phyloP scores from a whole-genome alignment of 352 stramenopile species.

The Pythium rishiriense region DNA sequence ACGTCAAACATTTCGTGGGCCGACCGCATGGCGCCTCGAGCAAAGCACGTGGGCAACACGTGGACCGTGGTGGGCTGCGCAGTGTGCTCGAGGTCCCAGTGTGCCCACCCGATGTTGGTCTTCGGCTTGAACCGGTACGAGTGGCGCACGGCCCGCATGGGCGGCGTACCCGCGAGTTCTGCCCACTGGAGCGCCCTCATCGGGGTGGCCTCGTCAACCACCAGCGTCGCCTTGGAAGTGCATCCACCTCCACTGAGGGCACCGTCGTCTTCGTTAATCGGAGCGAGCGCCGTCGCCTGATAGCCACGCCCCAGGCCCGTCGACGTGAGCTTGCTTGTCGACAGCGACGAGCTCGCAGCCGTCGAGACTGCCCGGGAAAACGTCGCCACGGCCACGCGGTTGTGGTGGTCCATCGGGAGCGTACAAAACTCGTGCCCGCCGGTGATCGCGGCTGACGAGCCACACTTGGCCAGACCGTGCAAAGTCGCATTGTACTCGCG shows the following conservation, averaged over 20 bases:
- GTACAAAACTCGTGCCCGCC: constrained; percentile 27
- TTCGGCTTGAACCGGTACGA: constrained; percentile 36
- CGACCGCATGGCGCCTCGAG: constrained; percentile 37
- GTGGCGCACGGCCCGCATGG: constrained; percentile 32
- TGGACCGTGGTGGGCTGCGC: constrained; percentile 39
- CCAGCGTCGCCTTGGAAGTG: too few relatives aligned
- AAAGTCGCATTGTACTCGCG: constrained; percentile 22
- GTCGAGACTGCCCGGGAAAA: constrained; percentile 25
- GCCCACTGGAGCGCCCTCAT: constrained; percentile 24
- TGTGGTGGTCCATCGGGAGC: constrained; percentile 21
- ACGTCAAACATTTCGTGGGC: constrained; percentile 39
- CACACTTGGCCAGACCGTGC: constrained; percentile 24
- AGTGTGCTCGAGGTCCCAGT: constrained; percentile 34
- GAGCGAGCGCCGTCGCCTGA: background rate
- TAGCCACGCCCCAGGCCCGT: too few relatives aligned
- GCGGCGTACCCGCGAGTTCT: background rate
- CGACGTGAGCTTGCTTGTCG: constrained; percentile 29
- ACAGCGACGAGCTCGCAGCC: constrained; percentile 31
- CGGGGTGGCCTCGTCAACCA: background rate
- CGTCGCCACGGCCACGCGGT: constrained; percentile 8
- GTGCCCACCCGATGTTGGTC: constrained; percentile 32
- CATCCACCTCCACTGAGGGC: too few relatives aligned
- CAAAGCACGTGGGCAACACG: constrained; percentile 34
- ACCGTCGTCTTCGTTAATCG: background rate
- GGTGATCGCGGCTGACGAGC: too few relatives aligned